Base-by-base conservation (phyloP, 495 filamentous ascomycete genomes). In the Pseudoneurospora amorphoporcata region DNA sequence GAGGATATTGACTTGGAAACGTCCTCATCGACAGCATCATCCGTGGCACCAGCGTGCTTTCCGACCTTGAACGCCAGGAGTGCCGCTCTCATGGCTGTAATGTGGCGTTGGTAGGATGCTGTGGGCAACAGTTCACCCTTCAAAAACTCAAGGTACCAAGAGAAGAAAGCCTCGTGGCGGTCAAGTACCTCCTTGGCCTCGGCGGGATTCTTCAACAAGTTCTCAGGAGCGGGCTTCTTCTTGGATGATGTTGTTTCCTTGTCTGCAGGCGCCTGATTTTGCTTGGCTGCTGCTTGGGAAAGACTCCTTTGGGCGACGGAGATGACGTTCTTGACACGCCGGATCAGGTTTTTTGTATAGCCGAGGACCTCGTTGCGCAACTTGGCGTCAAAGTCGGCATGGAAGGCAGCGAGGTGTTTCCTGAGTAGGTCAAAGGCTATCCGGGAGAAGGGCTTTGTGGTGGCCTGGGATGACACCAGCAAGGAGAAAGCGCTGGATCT, bases 81-180 rank as follows among this genome's bases (percentile, higher is more conserved):
- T 43, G 95, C 77, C 0, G 90, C 87, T 70, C 89, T 93, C 42
- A 97, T 76, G 1, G 92, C 89, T 1, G 88, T 91, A n/a, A 93
- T 91, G 74, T 95, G 94, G 12, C 93, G 89, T 74, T 95, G 92
- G 75, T 98, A 98, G 19, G 92, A 92, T 17, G 91, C 86, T 0
- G 90, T 92, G 1, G 94, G 88, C 41, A 87, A 81, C 37, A 99
- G 81, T 75, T 97, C 93, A 14, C 80, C 78, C 45, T 86, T 82
- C n/a, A 99, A 78, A 73, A 95, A 94, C 0, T 82, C 70, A 5
- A 91, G 68, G 77, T 94, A 97, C 86, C 89, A 92, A 6, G 74
- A 73, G 16, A 95, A 68, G 76, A 95, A 97, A 0, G 76, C 76
- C 35, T 84, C 81, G 38, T 91, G 90, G 37, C 85, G 82, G 3